Evolutionary conservation across 306 rosid species (phyloP).

Genomic region (Pyrus communis): DNA sequence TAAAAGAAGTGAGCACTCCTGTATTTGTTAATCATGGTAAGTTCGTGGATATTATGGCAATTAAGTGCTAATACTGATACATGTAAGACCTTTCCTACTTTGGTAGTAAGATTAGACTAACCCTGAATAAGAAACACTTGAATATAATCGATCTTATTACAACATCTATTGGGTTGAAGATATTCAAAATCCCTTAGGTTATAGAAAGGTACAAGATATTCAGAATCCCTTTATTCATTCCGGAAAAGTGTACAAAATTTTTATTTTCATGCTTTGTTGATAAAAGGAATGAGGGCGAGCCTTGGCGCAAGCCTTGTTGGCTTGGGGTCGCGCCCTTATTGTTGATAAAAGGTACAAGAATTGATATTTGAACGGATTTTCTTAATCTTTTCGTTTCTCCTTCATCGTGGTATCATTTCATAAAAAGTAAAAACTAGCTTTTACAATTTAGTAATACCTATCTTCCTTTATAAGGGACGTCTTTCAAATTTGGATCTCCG

Average conservation of each 20-base stretch:
- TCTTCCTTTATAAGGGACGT: not conserved
- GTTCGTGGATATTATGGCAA: constrained; percentile 13
- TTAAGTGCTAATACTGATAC: not conserved
- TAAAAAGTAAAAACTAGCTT: not conserved
- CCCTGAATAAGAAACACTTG: not conserved
- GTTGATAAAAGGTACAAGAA: too few species aligned
- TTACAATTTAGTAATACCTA: too few species aligned
- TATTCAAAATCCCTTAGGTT: not conserved
- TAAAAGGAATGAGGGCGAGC: too few species aligned
- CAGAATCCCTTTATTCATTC: not conserved
- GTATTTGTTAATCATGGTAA: constrained; percentile 71
- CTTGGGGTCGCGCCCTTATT: too few species aligned
- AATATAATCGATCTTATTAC: not conserved
- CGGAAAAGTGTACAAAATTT: too few species aligned
- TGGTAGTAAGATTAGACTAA: not conserved
- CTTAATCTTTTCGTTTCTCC: not conserved
- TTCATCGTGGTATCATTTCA: not conserved
- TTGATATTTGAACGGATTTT: too few species aligned
- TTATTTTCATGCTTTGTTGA: too few species aligned
- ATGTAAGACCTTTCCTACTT: not conserved
- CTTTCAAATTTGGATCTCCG: not conserved
- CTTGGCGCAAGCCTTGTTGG: too few species aligned
- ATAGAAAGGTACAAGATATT: too few species aligned
- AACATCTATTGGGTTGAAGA: not conserved
- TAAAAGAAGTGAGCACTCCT: constrained; percentile 41